These are phyloP conservation scores for Lentinula guzmanii DNA, from an alignment of 768 basidiomycete species.

Conservation along the genomic window DNA sequence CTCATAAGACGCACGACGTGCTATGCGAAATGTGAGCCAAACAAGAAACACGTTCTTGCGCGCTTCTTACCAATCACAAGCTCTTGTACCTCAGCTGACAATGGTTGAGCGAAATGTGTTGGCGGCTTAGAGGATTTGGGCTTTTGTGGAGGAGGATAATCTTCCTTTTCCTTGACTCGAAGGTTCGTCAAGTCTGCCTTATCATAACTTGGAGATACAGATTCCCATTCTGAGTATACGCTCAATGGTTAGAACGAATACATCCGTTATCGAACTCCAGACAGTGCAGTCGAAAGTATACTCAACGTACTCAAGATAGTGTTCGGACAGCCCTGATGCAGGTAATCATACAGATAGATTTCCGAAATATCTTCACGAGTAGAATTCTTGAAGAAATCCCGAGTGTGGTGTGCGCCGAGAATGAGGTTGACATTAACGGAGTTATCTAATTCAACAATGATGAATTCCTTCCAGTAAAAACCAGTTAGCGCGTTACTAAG, in stretches of 20 bases:
- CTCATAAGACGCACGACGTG: neutral
- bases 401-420: slow-evolving; percentile 1
- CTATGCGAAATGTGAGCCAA: neutral
- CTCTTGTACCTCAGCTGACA: neutral
- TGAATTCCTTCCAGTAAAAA: neutral
- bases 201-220: neutral
- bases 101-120: neutral
- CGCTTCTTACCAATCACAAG: neutral
- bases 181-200: neutral
- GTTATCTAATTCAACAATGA: neutral
- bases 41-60: neutral
- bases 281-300: neutral
- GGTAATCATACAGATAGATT: neutral
- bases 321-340: neutral
- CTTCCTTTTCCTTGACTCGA: neutral
- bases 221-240: neutral
- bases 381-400: neutral
- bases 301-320: neutral
- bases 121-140: neutral
- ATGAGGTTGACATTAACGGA: neutral
- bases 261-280: neutral
- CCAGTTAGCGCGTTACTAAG: neutral
- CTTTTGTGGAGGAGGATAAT: neutral
- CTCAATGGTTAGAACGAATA: neutral
- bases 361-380: neutral